Base-by-base conservation (phyloP, 768 basidiomycete species). In the Naganishia antarctica region DNA sequence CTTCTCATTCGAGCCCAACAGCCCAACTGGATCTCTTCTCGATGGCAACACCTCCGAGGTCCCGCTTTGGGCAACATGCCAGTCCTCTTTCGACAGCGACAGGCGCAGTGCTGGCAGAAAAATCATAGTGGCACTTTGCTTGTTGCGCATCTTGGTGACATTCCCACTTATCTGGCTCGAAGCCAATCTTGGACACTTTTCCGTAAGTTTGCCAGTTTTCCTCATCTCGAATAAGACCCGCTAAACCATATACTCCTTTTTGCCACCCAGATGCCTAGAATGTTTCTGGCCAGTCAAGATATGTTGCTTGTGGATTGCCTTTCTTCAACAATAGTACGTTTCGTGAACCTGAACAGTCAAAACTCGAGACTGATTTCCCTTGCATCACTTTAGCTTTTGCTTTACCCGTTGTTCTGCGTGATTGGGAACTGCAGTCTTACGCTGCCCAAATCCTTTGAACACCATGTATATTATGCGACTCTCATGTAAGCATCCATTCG, bases 21-120 rank as follows among this genome's bases (percentile, higher is more conserved):
- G 66, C 29, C 66, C 66, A n/a, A 67, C 66, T 15, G 66, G 66
- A n/a, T 63, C 66, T 15, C 23, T 67, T 8, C 50, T 63, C 21
- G 62, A 63, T 23, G 62, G 51, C 5, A 15, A 12, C 49, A 37
- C 28, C 32, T 40, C 18, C 18, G 37, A 41, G 37, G 18, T 57
- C 12, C 53, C 53, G 18, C 18, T 40, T 34, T 57, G 37, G 49
- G 37, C 40, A n/a, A 43, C 9, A 11, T 40, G 32, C 8, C 32
- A 26, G 31, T 45, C 31, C 13, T 15, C 59, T 6, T 29, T 43
- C 18, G 34, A 44, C 25, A 41, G 49, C 28, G 45, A 47, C 51
- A 63, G 62, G 28, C 62, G 49, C 48, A 63, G 21, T 26, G 50
- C 37, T 1, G 62, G 50, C 34, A 23, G 40, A 21, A 57, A 57